A percentile compares a stretch with the other conserved stretches of the same genome.
Conservation (phyloP, 257 asterid species). For the Forsythia viridissima region DNA sequence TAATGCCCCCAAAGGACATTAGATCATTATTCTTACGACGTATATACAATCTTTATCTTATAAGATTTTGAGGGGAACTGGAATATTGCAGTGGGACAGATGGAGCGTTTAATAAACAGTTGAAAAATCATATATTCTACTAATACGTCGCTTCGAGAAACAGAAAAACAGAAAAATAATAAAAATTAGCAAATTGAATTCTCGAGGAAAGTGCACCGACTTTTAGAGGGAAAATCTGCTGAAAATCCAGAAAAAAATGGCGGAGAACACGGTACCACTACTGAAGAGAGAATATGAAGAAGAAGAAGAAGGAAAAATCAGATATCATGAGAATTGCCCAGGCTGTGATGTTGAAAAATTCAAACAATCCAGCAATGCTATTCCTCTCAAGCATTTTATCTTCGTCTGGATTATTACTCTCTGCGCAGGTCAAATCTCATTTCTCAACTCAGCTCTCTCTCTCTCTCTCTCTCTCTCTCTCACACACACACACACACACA, state of each 20-base stretch:
- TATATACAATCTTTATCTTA: no score
- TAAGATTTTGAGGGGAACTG: no score
- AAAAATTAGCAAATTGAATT: neutral
- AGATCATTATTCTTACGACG: no score
- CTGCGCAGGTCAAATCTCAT: constrained; percentile 40
- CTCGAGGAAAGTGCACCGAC: neutral
- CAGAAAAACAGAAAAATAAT: no score
- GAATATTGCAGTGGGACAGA: no score
- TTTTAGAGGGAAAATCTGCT: neutral
- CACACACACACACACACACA: neutral
- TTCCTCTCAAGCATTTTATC: constrained; percentile 48
- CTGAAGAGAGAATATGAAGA: constrained; percentile 22
- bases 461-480: no score
- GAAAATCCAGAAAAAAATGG: constrained; percentile 24
- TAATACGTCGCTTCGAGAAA: no score
- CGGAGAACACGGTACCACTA: constrained; percentile 24
- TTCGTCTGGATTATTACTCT: constrained; percentile 54
- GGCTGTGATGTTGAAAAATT: constrained; percentile 51
- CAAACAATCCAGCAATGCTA: constrained; percentile 31
- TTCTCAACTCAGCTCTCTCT: neutral
- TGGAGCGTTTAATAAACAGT: no score
- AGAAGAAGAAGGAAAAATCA: neutral
- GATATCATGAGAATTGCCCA: constrained; percentile 42
- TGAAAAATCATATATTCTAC: no score
- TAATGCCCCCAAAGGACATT: no score